Base-by-base conservation (phyloP, 768 basidiomycete species). In the Podaxis pistillaris region DNA sequence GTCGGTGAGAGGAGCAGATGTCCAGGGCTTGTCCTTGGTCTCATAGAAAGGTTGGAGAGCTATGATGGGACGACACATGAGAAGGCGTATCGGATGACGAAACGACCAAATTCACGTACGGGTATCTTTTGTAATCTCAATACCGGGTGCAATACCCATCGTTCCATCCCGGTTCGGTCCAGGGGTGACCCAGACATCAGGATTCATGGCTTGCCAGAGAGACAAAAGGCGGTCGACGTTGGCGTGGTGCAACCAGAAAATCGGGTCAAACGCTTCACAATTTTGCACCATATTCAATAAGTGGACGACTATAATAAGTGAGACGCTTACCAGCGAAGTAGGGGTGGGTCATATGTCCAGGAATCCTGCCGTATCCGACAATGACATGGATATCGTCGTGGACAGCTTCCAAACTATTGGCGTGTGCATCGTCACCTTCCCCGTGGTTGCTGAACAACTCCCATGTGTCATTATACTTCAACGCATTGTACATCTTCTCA, bases 201-300 rank as follows among this genome's bases (percentile, higher is more conserved):
- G 76, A 63, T 83, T 73, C 46, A 82, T 50, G 3, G 76, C 80
- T 15, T 72, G 69, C 81, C 80, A 83, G 9, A 83, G 68, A 4
- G 79, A 69, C 33, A 81, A 69, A 60, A 81, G 26, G 24, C 81
- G 79, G 63, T 83, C 82, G n/a, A 81, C 79, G 44, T 83, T 79
- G 55, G 67, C 59, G 62, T 83, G 81, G 62, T 82, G 82, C 58
- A 82, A 61, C 68, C 71, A 81, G 71, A 83, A 82, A 56, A 80
- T 75, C 0, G 79, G 79, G 64, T 82, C 81, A 58, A 80, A 80
- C 1, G 70, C 80, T 76, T 46, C 19, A 46, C n/a, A 22, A 50
- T 24, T 8, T 9, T 50, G 24, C 38, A 63, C 46, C 8, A 44
- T 41, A 13, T 26, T 4, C 8, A 26, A 2, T 51, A 37, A 9